A percentile compares a stretch with the other conserved stretches of the same genome.
Evolutionary conservation across 495 filamentous ascomycete species (phyloP).

Genomic region (Jackrogersella minutella): DNA sequence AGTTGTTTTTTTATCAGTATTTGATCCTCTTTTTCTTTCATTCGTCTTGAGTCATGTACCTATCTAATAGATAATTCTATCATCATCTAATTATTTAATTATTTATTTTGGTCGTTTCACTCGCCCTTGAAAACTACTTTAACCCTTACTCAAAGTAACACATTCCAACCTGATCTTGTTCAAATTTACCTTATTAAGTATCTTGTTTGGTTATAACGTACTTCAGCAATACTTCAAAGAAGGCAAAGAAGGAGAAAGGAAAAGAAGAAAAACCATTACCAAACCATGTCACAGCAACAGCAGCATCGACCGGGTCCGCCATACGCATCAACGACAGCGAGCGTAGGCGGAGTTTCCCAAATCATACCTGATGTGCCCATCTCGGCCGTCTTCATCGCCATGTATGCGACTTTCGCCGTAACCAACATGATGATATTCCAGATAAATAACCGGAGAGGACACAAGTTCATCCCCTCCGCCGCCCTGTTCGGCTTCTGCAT

Average conservation of each 20-base stretch:
- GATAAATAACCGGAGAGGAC: slow-evolving; percentile 62
- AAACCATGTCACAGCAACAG: slow-evolving; percentile 27
- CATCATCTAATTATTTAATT: no score
- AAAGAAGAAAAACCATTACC: background rate
- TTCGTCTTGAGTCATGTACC: no score
- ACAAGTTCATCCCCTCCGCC: slow-evolving; percentile 76
- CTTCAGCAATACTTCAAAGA: no score
- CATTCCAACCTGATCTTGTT: no score
- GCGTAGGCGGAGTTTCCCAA: slow-evolving; percentile 66
- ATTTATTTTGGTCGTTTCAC: no score
- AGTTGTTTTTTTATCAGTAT: no score
- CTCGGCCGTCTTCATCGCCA: slow-evolving; percentile 67
- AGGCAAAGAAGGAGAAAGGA: background rate
- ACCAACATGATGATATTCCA: slow-evolving; percentile 74
- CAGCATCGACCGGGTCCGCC: slow-evolving; percentile 40
- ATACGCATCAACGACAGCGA: slow-evolving; percentile 54
- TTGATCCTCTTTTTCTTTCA: no score
- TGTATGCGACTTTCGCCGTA: slow-evolving; percentile 67
- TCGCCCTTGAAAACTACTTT: no score
- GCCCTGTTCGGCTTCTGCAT: slow-evolving; percentile 84
- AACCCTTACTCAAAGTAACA: no score
- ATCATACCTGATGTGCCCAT: slow-evolving; percentile 69
- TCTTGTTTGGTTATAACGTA: no score
- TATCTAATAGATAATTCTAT: no score
- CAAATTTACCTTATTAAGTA: no score